Base-by-base conservation (phyloP, 176 grass and related monocot genomes). In the Oryza brachyantha region DNA sequence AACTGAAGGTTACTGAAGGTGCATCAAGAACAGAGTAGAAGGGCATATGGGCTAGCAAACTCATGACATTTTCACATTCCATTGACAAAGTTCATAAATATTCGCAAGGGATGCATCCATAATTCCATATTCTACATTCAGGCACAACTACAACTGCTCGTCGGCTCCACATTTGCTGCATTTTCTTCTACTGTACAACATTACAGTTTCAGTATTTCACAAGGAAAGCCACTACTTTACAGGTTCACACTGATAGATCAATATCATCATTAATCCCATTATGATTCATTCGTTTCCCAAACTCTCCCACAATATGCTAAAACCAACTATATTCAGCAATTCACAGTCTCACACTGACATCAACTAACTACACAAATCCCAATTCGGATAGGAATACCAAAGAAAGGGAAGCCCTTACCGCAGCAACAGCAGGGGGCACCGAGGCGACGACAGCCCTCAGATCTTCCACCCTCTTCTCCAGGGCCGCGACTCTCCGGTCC, bases 381-480 rank as follows among this genome's bases (percentile, higher is more conserved):
- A 69, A 48, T 41, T 71, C 31, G 62, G 68, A 74, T 45, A 38
- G 29, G 32, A 2, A 43, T 4, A 70, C 21, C 14, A 74, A 74
- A 79, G 17, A 21, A 67, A 21, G 21, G 13, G 48, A 17, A 13
- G 26, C 8, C 58, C 11, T 89, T 81, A 89, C 87, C 82, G 64
- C 75, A 48, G 13, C 66, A 72, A 61, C 77, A 66, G 77, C 71
- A 60, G 77, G 72, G 28, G 82, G 72, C 35, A 72, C 43, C 0
- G 87, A 89, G 22, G 87, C 55, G 35, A 89, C 45, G 13, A 85
- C 55, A 5, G 87, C 82, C 58, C 28, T 89, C 72, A 85, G 67
- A 85, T 85, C 87, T 28, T 59, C 87, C 28, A 50, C 29, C 58
- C 65, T 85, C 65, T 65, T 76, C 72, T 85, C 77, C 26, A 85